phyloP scores from a whole-genome alignment of 768 basidiomycete genomes.

The Cubamyces sp. region DNA sequence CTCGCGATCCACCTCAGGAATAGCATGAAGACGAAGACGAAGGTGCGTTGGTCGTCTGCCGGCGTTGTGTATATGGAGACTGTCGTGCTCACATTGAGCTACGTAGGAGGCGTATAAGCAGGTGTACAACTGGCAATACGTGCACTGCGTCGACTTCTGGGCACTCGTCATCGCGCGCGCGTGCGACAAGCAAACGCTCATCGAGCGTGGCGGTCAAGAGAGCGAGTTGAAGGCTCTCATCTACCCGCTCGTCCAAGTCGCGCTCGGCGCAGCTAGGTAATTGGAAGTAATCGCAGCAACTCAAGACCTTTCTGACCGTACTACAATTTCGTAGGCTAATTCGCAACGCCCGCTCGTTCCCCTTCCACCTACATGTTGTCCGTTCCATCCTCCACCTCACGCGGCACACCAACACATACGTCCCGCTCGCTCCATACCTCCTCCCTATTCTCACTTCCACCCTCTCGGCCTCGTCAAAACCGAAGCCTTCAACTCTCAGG shows the following conservation, averaged over 20 bases:
- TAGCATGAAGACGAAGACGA: conserved; percentile 87
- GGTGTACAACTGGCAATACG: conserved; percentile 99
- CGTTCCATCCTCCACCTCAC: conserved; percentile 88
- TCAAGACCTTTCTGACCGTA: background rate
- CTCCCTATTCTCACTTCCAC: conserved; percentile 83
- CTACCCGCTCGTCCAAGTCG: conserved; percentile 94
- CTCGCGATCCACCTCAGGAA: conserved; percentile 91
- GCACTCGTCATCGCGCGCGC: conserved; percentile 82
- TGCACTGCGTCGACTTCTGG: conserved; percentile 97
- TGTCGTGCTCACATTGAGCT: conserved; percentile 7
- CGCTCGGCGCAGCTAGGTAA: conserved; percentile 90
- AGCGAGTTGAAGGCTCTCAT: conserved; percentile 87
- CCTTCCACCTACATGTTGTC: conserved; percentile 90
- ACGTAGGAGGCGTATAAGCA: conserved; percentile 84
- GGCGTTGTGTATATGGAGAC: background rate
- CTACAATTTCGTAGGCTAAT: conserved; percentile 62
- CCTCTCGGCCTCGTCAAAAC: conserved; percentile 66
- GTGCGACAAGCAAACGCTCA: conserved; percentile 63
- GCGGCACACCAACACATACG: conserved; percentile 80
- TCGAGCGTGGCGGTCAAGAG: conserved; percentile 56
- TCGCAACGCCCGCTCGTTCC: conserved; percentile 89
- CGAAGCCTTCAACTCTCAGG: conserved; percentile 83
- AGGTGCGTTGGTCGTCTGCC: conserved; percentile 48
- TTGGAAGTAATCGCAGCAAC: conserved; percentile 32
- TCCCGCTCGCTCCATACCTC: conserved; percentile 86